Conservation (phyloP, 345 rosid genomes). For the Acer yangbiense region DNA sequence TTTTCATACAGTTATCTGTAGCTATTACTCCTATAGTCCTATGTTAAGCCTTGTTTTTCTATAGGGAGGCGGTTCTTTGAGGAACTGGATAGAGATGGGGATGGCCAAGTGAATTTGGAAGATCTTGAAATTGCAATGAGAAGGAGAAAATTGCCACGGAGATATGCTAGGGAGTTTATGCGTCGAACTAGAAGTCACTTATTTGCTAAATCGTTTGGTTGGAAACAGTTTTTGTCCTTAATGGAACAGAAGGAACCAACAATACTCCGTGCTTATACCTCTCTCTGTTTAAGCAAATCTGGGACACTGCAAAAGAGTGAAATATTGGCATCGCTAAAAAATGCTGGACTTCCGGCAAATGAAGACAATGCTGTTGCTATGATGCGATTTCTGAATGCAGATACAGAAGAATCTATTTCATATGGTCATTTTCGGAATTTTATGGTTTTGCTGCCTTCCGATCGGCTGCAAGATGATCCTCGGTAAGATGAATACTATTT, state of each 20-base stretch:
- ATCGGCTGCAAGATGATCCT: constrained; percentile 93
- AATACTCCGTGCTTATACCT: constrained; percentile 95
- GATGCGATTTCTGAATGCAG: constrained; percentile 93
- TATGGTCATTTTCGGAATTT: constrained; percentile 97
- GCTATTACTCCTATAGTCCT: constrained; percentile 12
- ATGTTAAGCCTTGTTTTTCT: constrained; percentile 22
- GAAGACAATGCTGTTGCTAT: constrained; percentile 95
- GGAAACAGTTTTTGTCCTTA: constrained; percentile 96
- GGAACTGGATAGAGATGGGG: constrained; percentile 97
- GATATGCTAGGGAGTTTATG: constrained; percentile 91
- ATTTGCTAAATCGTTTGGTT: constrained; percentile 91
- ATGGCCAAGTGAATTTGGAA: constrained; percentile 90
- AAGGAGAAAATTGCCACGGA: constrained; percentile 80
- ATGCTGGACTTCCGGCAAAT: constrained; percentile 95
- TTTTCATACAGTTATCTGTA: background rate
- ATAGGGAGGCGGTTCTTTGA: constrained; percentile 95
- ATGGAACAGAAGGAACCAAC: constrained; percentile 99
- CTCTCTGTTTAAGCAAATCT: constrained; percentile 88
- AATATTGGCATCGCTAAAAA: constrained; percentile 81
- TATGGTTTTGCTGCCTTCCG: constrained; percentile 94
- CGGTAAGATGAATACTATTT: constrained; percentile 51
- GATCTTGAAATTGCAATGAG: constrained; percentile 96
- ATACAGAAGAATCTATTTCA: constrained; percentile 87
- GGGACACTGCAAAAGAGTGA: constrained; percentile 98
- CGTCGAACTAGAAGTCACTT: constrained; percentile 80